Base-by-base conservation (phyloP, 345 rosid genomes). In the Stellera chamaejasme region DNA sequence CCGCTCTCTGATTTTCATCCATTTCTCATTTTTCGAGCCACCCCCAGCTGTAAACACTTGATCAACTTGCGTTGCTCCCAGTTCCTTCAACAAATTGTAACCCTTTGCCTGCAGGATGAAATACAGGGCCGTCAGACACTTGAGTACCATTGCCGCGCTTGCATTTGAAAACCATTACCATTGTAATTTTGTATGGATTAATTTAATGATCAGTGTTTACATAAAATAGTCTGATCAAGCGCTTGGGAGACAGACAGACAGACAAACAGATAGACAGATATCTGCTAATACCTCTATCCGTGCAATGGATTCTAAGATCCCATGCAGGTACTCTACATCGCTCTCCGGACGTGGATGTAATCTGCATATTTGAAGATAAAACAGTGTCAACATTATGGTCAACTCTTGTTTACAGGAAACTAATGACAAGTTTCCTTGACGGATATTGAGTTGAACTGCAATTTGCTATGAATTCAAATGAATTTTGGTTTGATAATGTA, bases 1-100 rank as follows among this genome's bases (percentile, higher is more conserved):
- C 64, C 96, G 62, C 69, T 82, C 78, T 16, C 96, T 70, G 63
- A 92, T 88, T 77, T 68, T 72, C 16, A 68, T 84, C 96, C 95
- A 92, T 62, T 80, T 86, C 48, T 83, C 79, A 28, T 88, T 88
- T 65, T 81, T 85, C 0, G 98, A 79, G 10, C 95, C 95, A 10
- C 96, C 96, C 56, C 98, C 96, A 3, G 95, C 88, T 1, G 96
- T 92, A 23, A 80, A 71, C 59, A 85, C 98, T 69, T 88, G 82
- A 10, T 85, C 87, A 1, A 77, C 93, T 42, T 74, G 79, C 1
- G 93, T 85, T 55, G 95, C 88, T 39, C 98, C 98, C 27, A 88
- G 61, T 52, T 82, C 84, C 71, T 77, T 92, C 75, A 92, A 60
- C 63, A 92, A 66, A 45, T 44, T 72, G 63, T 84, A 92, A 5